These are phyloP conservation scores for Saururus chinensis DNA, from an alignment of 164 flowering plant species.

Conservation along the genomic window DNA sequence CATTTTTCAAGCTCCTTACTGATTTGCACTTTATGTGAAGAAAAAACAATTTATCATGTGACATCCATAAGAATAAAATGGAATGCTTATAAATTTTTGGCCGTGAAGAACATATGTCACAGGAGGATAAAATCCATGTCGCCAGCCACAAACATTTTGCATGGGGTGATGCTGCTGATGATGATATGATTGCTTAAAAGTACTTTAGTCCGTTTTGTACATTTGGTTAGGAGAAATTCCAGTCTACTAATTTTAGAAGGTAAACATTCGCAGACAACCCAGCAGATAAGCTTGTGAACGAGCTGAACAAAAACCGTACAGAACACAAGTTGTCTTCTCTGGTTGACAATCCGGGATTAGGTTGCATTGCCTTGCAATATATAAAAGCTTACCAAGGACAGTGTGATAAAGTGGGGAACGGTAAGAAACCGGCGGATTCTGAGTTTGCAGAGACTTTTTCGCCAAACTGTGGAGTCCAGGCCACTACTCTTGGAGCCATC, in stretches of 20 bases:
- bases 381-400: constrained; percentile 81
- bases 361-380: constrained; percentile 88
- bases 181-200: too few species aligned
- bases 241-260: neutral
- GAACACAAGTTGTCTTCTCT: constrained; percentile 45
- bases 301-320: constrained; percentile 65
- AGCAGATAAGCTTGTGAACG: constrained; percentile 64
- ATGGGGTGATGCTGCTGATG: too few species aligned
- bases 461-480: constrained; percentile 67
- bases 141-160: too few species aligned
- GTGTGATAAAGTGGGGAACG: constrained; percentile 52
- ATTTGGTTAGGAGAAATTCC: neutral
- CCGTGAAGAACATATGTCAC: too few species aligned
- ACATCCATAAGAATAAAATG: too few species aligned
- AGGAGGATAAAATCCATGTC: too few species aligned
- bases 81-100: too few species aligned
- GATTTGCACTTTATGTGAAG: too few species aligned
- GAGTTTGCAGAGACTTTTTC: constrained; percentile 71
- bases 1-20: too few species aligned
- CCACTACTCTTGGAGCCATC: constrained; percentile 43
- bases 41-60: too few species aligned
- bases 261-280: constrained; percentile 44
- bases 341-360: constrained; percentile 64
- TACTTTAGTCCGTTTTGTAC: neutral
- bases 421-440: constrained; percentile 62